phyloP scores from a whole-genome alignment of 169 alveolate genomes.

The Eimeria brunetti region DNA sequence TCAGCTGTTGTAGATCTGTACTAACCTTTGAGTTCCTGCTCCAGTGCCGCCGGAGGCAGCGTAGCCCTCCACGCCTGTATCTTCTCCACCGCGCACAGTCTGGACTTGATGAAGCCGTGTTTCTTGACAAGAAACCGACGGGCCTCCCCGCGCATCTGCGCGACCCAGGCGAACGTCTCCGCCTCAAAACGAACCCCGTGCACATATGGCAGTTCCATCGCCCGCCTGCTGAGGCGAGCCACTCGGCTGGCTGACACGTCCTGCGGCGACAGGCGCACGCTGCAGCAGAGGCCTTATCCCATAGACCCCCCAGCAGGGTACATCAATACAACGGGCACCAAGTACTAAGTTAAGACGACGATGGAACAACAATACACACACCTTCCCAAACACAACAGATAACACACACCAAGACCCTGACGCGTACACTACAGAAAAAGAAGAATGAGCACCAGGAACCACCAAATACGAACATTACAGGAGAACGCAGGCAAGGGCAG shows the following conservation, averaged over 20 bases:
- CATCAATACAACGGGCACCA: neutral
- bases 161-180: conserved; percentile 78
- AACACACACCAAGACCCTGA: neutral
- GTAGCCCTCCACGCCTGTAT: conserved; percentile 71
- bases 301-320: neutral
- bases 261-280: conserved; percentile 8
- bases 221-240: conserved; percentile 70
- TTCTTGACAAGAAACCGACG: conserved; percentile 81
- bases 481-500: neutral
- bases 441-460: neutral
- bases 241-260: conserved; percentile 78
- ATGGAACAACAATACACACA: neutral
- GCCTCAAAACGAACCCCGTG: conserved; percentile 82
- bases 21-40: conserved; percentile 65
- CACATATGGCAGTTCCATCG: conserved; percentile 81
- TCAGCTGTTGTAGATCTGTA: neutral
- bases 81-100: conserved; percentile 79
- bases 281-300: neutral
- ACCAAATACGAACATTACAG: neutral
- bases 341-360: neutral
- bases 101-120: conserved; percentile 79
- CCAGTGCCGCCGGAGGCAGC: conserved; percentile 68
- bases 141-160: conserved; percentile 69
- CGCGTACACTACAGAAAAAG: neutral
- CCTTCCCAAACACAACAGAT: neutral